These are phyloP conservation scores for Aspergillus sp. DNA, from an alignment of 2,329 filamentous ascomycete genomes.

Conservation along the genomic window DNA sequence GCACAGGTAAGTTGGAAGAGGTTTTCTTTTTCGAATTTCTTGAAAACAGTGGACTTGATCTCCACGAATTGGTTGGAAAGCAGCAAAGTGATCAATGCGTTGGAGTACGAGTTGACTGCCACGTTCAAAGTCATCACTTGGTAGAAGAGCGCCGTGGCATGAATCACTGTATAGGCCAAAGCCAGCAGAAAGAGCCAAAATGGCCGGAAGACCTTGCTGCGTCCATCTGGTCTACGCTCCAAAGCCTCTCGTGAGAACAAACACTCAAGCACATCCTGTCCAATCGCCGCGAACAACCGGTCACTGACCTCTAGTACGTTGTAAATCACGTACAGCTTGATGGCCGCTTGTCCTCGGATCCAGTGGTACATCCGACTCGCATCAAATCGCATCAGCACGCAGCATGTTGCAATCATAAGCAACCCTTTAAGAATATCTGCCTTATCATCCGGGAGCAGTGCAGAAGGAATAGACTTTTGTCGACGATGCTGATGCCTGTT, in stretches of 20 bases:
- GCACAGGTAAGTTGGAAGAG: constrained; percentile 94
- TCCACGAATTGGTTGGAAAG: constrained; percentile 98
- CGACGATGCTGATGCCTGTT: constrained; percentile 55
- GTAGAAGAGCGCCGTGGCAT: constrained; percentile 87
- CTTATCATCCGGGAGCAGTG: constrained; percentile 82
- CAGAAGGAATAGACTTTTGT: constrained; percentile 79
- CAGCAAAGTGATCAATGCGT: constrained; percentile 83
- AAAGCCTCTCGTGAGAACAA: constrained; percentile 90
- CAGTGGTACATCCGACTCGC: constrained; percentile 98
- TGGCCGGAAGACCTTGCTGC: constrained; percentile 84
- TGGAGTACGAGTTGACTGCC: constrained; percentile 97
- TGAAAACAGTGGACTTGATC: constrained; percentile 97
- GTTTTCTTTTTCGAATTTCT: constrained; percentile 97
- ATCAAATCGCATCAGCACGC: constrained; percentile 83
- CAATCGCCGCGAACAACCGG: constrained; percentile 80
- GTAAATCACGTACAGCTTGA: constrained; percentile 98
- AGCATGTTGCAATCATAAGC: constrained; percentile 79
- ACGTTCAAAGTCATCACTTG: constrained; percentile 98
- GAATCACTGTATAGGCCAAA: constrained; percentile 79
- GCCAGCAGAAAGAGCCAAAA: constrained; percentile 88
- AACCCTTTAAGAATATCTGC: constrained; percentile 89
- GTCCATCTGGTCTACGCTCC: constrained; percentile 78
- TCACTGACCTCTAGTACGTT: constrained; percentile 91
- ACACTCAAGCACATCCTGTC: constrained; percentile 94
- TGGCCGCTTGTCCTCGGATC: constrained; percentile 90